Conservation (phyloP, 495 filamentous ascomycete genomes). For the Rostrohypoxylon terebratum region DNA sequence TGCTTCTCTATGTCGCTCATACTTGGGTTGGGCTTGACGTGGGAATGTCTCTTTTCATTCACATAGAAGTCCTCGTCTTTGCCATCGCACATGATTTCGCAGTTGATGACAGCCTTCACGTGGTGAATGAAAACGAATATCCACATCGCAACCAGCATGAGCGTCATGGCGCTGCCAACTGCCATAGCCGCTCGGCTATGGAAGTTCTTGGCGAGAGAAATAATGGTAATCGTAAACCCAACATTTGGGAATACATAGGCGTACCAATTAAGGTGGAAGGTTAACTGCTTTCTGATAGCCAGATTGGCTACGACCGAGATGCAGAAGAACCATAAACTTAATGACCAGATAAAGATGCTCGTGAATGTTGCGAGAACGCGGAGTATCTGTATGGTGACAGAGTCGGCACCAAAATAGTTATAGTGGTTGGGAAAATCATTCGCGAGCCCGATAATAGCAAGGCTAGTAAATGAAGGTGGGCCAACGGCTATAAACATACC, state of each 20-base stretch:
- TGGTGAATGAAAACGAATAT: constrained; percentile 66
- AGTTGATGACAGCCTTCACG: constrained; percentile 62
- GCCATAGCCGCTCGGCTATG: constrained; percentile 58
- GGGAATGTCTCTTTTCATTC: constrained; percentile 41
- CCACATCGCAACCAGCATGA: constrained; percentile 68
- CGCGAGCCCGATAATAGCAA: constrained; percentile 75
- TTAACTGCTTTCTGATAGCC: constrained; percentile 62
- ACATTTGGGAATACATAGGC: constrained; percentile 70
- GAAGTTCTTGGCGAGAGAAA: constrained; percentile 58
- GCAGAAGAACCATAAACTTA: constrained; percentile 79
- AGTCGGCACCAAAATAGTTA: constrained; percentile 40
- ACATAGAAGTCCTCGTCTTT: constrained; percentile 69
- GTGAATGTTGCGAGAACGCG: constrained; percentile 49
- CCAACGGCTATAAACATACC: constrained; percentile 81
- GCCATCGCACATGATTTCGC: constrained; percentile 71
- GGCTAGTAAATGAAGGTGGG: constrained; percentile 74
- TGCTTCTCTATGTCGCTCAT: constrained; percentile 42
- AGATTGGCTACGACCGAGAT: constrained; percentile 67
- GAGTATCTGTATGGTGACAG: constrained; percentile 43
- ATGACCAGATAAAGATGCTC: constrained; percentile 74
- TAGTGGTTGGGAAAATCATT: constrained; percentile 54
- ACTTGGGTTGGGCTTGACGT: constrained; percentile 37
- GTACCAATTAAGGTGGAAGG: constrained; percentile 68
- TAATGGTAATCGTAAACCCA: constrained; percentile 64
- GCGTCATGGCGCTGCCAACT: constrained; percentile 63